Evolutionary conservation across 148 eudicot species (phyloP).

Genomic region (Limonium bicolor): DNA sequence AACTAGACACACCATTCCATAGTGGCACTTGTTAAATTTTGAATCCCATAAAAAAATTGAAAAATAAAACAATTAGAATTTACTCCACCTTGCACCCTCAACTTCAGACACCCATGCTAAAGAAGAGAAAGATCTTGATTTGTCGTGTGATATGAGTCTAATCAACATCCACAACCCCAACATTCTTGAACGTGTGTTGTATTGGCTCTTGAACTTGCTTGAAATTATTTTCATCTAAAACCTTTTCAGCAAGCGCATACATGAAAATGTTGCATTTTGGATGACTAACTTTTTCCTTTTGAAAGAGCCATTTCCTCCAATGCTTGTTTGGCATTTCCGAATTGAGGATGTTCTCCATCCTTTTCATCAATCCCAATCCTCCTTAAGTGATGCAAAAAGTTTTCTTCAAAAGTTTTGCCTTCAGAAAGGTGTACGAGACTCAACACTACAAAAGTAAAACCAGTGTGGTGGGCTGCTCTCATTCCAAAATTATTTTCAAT

Average conservation of each 20-base stretch:
- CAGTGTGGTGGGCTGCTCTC: slow-evolving; percentile 37
- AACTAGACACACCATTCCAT: too few species aligned
- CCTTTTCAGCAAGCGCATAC: slow-evolving; percentile 94
- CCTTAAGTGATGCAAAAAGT: slow-evolving; percentile 80
- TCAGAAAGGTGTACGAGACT: slow-evolving; percentile 72
- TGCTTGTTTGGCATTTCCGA: slow-evolving; percentile 56
- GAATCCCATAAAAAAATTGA: too few species aligned
- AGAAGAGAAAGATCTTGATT: too few species aligned
- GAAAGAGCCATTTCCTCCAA: slow-evolving; percentile 76
- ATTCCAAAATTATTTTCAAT: slow-evolving; percentile 65
- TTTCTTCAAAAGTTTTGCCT: slow-evolving; percentile 63
- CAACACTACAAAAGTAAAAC: slow-evolving; percentile 57
- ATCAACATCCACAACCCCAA: slow-evolving; percentile 22
- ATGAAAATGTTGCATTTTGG: slow-evolving; percentile 66
- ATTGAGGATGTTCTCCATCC: slow-evolving; percentile 54
- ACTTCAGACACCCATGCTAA: too few species aligned
- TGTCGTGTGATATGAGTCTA: slow-evolving; percentile 7
- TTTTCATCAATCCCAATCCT: slow-evolving; percentile 69
- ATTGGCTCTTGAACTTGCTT: slow-evolving; percentile 46
- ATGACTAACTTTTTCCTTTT: slow-evolving; percentile 71
- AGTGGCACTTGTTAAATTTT: too few species aligned
- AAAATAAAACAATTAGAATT: too few species aligned
- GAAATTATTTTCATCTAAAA: slow-evolving; percentile 47
- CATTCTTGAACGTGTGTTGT: slow-evolving; percentile 53
- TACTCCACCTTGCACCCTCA: too few species aligned